phyloP scores from a whole-genome alignment of 1,284 basidiomycete species.

The Peniophora sp. region DNA sequence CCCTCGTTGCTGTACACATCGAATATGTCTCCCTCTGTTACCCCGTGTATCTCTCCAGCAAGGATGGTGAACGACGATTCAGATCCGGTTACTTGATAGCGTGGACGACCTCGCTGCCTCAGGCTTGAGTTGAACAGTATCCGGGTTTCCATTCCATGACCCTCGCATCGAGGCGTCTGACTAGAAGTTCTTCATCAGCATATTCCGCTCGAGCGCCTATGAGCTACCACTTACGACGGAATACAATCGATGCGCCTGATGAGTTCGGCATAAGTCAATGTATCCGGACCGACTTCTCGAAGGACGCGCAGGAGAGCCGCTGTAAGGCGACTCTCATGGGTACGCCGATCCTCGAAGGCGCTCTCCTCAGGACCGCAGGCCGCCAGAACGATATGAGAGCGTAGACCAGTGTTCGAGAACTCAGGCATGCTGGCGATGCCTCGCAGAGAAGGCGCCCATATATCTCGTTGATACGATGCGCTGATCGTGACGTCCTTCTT shows the following conservation, averaged over 20 bases:
- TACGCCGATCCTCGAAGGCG: background rate
- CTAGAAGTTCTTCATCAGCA: background rate
- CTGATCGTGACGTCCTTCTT: background rate
- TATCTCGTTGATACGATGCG: background rate
- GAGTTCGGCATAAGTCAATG: background rate
- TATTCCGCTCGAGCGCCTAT: background rate
- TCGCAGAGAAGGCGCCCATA: background rate
- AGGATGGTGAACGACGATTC: too few species aligned
- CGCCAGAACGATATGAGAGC: background rate
- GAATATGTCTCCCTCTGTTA: background rate
- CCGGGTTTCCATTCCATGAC: background rate
- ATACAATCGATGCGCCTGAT: background rate
- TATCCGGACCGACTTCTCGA: background rate
- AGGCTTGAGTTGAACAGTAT: background rate
- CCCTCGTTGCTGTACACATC: background rate
- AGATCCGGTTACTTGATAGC: background rate
- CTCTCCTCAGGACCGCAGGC: background rate
- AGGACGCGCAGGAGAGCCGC: background rate
- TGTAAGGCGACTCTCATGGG: background rate
- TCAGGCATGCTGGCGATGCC: background rate
- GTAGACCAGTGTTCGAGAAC: background rate
- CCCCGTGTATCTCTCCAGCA: background rate
- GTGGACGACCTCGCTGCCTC: background rate
- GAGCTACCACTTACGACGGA: background rate
- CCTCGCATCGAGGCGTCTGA: background rate